A percentile compares a stretch with the other conserved stretches of the same genome.
phyloP scores from a whole-genome alignment of 768 basidiomycete species.

The Lyophyllum atratum region DNA sequence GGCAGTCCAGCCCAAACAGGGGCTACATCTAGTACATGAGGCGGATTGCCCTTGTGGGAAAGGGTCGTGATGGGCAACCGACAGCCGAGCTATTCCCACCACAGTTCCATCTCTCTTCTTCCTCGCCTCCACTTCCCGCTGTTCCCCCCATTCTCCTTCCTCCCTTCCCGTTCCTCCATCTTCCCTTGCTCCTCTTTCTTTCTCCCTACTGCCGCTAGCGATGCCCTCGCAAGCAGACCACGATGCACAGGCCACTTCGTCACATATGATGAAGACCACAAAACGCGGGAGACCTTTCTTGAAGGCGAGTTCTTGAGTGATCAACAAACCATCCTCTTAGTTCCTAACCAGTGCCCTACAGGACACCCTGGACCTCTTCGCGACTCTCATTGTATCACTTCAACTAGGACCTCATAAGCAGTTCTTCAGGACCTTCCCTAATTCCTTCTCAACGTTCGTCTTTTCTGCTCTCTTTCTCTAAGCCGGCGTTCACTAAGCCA shows the following conservation, averaged over 20 bases:
- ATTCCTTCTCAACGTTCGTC: conserved; percentile 94
- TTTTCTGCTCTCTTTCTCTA: conserved; percentile 9
- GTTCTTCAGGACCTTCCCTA: conserved; percentile 93
- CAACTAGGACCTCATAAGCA: conserved; percentile 88
- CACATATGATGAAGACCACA: conserved; percentile 99
- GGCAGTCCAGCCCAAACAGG: conserved; percentile 28
- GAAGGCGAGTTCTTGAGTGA: conserved; percentile 56
- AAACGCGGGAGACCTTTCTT: conserved; percentile 93
- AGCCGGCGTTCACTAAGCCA: conserved; percentile 9
- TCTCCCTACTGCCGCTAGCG: conserved; percentile 43
- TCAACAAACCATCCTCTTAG: conserved; percentile 8
- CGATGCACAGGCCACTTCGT: conserved; percentile 62
- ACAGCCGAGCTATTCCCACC: conserved; percentile 39
- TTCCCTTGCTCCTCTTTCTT: conserved; percentile 31
- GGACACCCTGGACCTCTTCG: conserved; percentile 98
- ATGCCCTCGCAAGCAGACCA: conserved; percentile 42
- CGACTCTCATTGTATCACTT: conserved; percentile 93
- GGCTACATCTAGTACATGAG: conserved; percentile 39
- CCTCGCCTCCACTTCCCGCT: conserved; percentile 21
- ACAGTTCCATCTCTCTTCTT: conserved; percentile 28
- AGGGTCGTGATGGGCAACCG: conserved; percentile 43
- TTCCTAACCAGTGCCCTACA: conserved; percentile 29
- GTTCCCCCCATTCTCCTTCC: conserved; percentile 24
- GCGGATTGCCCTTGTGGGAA: conserved; percentile 42
- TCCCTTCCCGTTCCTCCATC: conserved; percentile 26